Base-by-base conservation (phyloP, 208 protist species). In the Crithidia mellificae region DNA sequence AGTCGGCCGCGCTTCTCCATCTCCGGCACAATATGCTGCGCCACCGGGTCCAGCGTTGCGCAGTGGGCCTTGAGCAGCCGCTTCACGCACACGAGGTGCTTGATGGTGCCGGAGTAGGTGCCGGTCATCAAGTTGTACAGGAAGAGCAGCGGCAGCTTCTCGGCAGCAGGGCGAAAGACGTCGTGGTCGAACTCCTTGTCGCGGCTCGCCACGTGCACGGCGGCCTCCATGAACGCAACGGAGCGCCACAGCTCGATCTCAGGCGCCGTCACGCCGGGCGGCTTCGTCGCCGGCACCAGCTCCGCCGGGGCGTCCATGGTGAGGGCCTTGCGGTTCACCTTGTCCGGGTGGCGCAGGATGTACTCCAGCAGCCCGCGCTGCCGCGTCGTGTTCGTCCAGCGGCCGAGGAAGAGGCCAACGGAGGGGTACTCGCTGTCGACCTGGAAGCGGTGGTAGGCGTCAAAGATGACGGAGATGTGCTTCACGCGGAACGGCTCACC, bases 371-470 rank as follows among this genome's bases (percentile, higher is more conserved):
- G 65, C 15, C 74, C 74, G 62, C 85, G 77, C 77, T 96, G 90
- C 19, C 90, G 87, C 39, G 63, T 43, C 34, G 83, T 77, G 72
- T 96, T 93, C 41, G 32, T 78, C 88, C 90, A 96, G 17, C 87
- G 74, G 29, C 87, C 85, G 27, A 96, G 84, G 44, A 96, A 96
- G 34, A 92, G 69, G n/a, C 25, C 61, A 8, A 91, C 65, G 9
- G 87, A 75, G n/a, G 88, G 90, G 72, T 91, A 93, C 63, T 88
- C 78, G 57, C 65, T 73, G 17, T 76, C 81, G 20, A 71, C 54
- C 58, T 90, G 92, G 74, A 91, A 92, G 68, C 83, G 84, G 72
- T 89, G 76, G 64, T 96, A 96, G 29, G 88, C 85, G 38, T 93
- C 88, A 58, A 93, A 91, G 47, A 96, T 85, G 66, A 93, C 85